Base-by-base conservation (phyloP, 208 protist species). In the Crithidia brevicula region DNA sequence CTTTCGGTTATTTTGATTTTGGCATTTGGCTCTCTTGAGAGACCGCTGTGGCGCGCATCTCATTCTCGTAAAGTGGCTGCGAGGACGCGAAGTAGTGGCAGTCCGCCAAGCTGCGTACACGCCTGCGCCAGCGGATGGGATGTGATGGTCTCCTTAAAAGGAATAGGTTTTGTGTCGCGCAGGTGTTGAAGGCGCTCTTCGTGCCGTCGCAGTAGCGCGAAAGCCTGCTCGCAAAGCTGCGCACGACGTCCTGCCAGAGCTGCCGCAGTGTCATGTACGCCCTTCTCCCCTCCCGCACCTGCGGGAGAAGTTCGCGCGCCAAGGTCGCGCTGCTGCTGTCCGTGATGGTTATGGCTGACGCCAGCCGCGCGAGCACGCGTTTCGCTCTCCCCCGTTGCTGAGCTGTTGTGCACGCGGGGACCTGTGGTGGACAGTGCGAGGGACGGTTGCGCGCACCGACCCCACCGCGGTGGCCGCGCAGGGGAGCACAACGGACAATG, bases 401-500 rank as follows among this genome's bases (percentile, higher is more conserved):
- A n/a, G n/a, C n/a, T n/a, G n/a, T n/a, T n/a, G n/a, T n/a, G n/a
- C n/a, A n/a, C n/a, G n/a, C n/a, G n/a, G n/a, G n/a, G n/a, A n/a
- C n/a, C n/a, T n/a, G n/a, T n/a, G n/a, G n/a, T n/a, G n/a, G n/a
- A n/a, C n/a, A n/a, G n/a, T n/a, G n/a, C n/a, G n/a, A n/a, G n/a
- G n/a, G n/a, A n/a, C n/a, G n/a, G n/a, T n/a, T 43, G 63, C 18
- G 42, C 43, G n/a, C 27, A 47, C 18, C 42, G 42, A 8, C 53
- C 65, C 54, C 65, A 71, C 22, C 30, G 54, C 18, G 53, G 65
- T 11, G 54, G 53, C 16, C 0, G 65, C 16, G 20, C 11, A 27
- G 65, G 65, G 1, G 65, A 71, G 54, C 65, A 71, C 36, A 71
- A 33, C n/a, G 65, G 65, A 31, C 65, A 71, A 27, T 30, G 11